Evolutionary conservation across 495 filamentous ascomycete species (phyloP), one percentile per base, ranked within the genome.

Genomic region (Jackrogersella multiformis): DNA sequence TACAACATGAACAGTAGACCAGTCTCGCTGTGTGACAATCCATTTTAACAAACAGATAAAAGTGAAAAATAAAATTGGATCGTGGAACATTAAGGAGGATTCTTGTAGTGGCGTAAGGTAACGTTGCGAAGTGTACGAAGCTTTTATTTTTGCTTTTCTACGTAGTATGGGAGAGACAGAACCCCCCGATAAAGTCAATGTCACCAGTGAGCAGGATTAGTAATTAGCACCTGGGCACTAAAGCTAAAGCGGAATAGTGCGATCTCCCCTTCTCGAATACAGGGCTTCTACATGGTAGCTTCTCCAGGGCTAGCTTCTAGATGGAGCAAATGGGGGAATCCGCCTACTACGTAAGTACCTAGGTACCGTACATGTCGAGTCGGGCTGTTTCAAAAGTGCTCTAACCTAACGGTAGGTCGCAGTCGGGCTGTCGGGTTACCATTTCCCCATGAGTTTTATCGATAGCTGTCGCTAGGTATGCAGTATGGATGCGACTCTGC

Each of bases 41-140:
- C 63, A 72, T 64, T 65, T 34, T 5, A 32, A 52, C 41, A 51
- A 18, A 35, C 28, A 54, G n/a, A n/a, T n/a, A n/a, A n/a, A n/a
- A n/a, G n/a, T n/a, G n/a, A n/a, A 34, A 21, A 42, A 36, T 57
- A 71, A 61, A 52, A 64, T 52, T 60, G 59, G 63, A 53, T 56
- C 55, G 57, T 66, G 42, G 36, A 46, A 67, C 16, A 24, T 30
- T 49, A 52, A 16, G 35, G 7, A 58, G 38, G 39, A 49, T 52
- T 35, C 41, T 49, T 18, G 35, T 74, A 59, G 26, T 58, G 36
- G 56, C 39, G 18, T 54, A 68, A 73, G 24, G 73, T 74, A 74
- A 74, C 73, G 73, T 74, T 74, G 70, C 73, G 73, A 63, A 69
- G 64, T 71, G 39, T 46, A 41, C 55, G 41, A 56, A 38, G 53